phyloP scores from a whole-genome alignment of 2,329 filamentous ascomycete genomes.

The Cladorrhinum sp. region DNA sequence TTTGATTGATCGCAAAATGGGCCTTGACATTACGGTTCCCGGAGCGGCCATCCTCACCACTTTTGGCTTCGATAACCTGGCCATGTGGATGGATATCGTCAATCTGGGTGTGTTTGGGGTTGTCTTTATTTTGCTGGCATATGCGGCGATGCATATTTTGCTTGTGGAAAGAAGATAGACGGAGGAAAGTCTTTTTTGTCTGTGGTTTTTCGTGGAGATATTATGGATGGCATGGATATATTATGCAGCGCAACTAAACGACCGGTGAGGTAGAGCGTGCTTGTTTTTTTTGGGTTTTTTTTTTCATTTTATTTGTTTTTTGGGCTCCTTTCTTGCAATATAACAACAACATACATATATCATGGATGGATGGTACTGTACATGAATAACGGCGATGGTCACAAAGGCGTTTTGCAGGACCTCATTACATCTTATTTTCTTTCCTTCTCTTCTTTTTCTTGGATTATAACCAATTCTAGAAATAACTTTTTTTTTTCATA shows the following conservation, averaged over 20 bases:
- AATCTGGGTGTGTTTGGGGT: conserved; percentile 80
- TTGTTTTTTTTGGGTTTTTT: not conserved
- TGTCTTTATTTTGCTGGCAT: conserved; percentile 82
- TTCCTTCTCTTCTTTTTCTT: not conserved
- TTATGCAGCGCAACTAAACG: not conserved
- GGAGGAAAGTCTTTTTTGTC: not conserved
- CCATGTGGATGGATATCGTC: conserved; percentile 79
- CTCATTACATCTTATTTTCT: not conserved
- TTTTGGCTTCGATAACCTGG: conserved; percentile 88
- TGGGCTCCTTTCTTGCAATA: not conserved
- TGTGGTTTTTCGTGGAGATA: not conserved
- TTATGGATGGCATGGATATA: not conserved
- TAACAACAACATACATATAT: not conserved
- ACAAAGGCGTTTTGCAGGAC: not conserved
- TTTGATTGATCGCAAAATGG: conserved; percentile 90
- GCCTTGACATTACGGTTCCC: conserved; percentile 92
- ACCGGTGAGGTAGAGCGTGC: not conserved
- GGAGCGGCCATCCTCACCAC: conserved; percentile 90
- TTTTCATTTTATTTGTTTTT: not conserved
- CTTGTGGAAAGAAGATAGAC: conserved; percentile 79
- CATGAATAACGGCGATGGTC: not conserved
- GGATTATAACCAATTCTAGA: not conserved
- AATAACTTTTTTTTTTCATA: not conserved
- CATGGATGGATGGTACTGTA: not conserved
- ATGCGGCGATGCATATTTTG: conserved; percentile 87